A percentile compares a stretch with the other conserved stretches of the same genome.
These are phyloP conservation scores for Royoungia palumana DNA, from an alignment of 768 basidiomycete species.

Conservation along the genomic window DNA sequence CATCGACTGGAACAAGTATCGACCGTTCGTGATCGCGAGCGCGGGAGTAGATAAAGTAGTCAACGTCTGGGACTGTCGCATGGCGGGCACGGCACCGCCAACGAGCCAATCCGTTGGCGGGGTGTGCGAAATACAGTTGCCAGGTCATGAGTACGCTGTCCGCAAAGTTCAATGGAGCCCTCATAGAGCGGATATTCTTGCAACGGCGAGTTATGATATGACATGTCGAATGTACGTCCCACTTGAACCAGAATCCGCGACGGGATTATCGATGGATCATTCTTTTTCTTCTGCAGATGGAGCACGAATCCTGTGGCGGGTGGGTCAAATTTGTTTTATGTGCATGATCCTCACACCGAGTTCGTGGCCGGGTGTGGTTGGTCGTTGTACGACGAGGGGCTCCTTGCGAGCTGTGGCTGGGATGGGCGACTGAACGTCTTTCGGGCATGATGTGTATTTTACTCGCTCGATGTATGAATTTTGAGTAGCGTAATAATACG, in stretches of 20 bases:
- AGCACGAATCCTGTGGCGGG: slow-evolving; percentile 53
- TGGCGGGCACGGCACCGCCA: slow-evolving; percentile 58
- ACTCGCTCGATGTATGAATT: not conserved
- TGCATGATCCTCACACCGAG: slow-evolving; percentile 89
- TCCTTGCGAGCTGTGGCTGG: slow-evolving; percentile 91
- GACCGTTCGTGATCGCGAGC: slow-evolving; percentile 71
- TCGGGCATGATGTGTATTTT: slow-evolving; percentile 40
- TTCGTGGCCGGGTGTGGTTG: slow-evolving; percentile 91
- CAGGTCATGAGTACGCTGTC: slow-evolving; percentile 89
- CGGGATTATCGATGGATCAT: not conserved
- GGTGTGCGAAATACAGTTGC: slow-evolving; percentile 61
- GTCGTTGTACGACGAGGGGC: slow-evolving; percentile 87
- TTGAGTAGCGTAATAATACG: not conserved
- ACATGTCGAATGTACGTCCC: slow-evolving; percentile 79
- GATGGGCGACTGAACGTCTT: slow-evolving; percentile 82
- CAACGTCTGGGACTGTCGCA: slow-evolving; percentile 85
- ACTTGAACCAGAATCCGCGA: not conserved
- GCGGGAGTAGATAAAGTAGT: slow-evolving; percentile 74
- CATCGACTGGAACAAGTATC: slow-evolving; percentile 93
- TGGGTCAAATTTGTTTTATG: slow-evolving; percentile 54
- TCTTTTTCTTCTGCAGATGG: slow-evolving; percentile 51
- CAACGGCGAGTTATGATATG: slow-evolving; percentile 89
- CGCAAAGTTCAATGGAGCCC: slow-evolving; percentile 89
- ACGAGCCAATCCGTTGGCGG: slow-evolving; percentile 61
- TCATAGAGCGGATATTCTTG: slow-evolving; percentile 66